phyloP scores from a whole-genome alignment of 148 eudicot genomes.

The Cornus suecica region DNA sequence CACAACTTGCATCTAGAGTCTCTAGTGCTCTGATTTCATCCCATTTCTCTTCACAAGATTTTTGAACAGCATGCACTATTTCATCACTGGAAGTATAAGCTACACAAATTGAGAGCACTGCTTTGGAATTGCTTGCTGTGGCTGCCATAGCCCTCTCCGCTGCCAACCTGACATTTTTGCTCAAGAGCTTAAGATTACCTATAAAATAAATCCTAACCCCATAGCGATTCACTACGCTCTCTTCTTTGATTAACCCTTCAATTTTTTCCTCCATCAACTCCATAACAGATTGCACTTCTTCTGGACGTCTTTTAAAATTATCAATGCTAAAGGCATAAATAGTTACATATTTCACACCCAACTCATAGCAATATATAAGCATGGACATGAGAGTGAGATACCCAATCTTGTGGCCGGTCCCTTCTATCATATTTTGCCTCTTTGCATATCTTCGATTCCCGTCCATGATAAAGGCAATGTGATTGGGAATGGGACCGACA shows the following conservation, averaged over 20 bases:
- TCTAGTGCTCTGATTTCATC: constrained; percentile 24
- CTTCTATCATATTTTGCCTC: constrained; percentile 46
- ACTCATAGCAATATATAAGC: constrained; percentile 56
- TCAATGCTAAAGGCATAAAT: constrained; percentile 73
- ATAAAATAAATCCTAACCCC: constrained; percentile 63
- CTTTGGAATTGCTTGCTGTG: constrained; percentile 50
- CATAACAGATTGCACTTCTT: constrained; percentile 63
- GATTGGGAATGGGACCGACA: constrained; percentile 51
- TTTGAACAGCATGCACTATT: constrained; percentile 57
- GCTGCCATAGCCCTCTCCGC: constrained; percentile 62
- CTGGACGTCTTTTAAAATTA: constrained; percentile 59
- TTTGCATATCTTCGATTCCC: constrained; percentile 71
- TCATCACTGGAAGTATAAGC: constrained; percentile 74
- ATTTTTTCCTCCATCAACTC: constrained; percentile 63
- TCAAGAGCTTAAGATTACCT: constrained; percentile 53
- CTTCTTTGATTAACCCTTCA: constrained; percentile 48
- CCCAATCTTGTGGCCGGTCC: constrained; percentile 52
- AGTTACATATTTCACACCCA: constrained; percentile 54
- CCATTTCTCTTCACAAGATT: constrained; percentile 54
- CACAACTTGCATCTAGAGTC: constrained; percentile 22
- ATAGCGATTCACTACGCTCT: constrained; percentile 55
- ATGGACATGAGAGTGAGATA: constrained; percentile 44
- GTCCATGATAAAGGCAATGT: constrained; percentile 73
- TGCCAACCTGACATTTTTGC: constrained; percentile 48
- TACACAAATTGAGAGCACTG: constrained; percentile 52